Evolutionary conservation across 1,284 basidiomycete genomes (phyloP).

Genomic region (Trametes polyzona): DNA sequence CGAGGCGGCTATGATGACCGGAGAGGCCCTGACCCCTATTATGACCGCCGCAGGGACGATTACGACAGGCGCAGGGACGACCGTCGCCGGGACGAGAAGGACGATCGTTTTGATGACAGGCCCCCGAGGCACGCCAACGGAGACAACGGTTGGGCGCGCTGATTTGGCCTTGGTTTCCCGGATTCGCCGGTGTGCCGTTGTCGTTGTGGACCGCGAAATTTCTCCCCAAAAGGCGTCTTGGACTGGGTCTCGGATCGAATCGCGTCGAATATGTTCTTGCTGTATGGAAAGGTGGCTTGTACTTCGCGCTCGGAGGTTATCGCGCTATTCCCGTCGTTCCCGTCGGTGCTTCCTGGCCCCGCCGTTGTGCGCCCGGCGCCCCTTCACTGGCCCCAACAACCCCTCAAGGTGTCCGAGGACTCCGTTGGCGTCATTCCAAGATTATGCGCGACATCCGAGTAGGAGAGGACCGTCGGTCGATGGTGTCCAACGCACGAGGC

Average conservation of each 20-base stretch:
- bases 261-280: slow-evolving; percentile 32
- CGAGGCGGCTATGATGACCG: slow-evolving; percentile 76
- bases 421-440: background rate
- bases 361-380: slow-evolving; percentile 9
- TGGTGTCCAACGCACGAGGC: background rate
- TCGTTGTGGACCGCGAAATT: slow-evolving; percentile 26
- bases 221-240: slow-evolving; percentile 28
- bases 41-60: slow-evolving; percentile 82
- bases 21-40: slow-evolving; percentile 74
- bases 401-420: slow-evolving; percentile 15
- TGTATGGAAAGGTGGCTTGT: slow-evolving; percentile 34
- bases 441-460: background rate
- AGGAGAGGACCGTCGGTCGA: background rate
- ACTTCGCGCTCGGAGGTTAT: slow-evolving; percentile 35
- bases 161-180: slow-evolving; percentile 29
- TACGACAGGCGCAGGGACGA: slow-evolving; percentile 69
- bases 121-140: slow-evolving; percentile 71
- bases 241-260: slow-evolving; percentile 31
- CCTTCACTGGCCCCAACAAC: slow-evolving; percentile 5
- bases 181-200: slow-evolving; percentile 23
- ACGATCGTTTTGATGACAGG: slow-evolving; percentile 75
- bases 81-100: slow-evolving; percentile 77
- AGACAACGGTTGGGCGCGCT: slow-evolving; percentile 52
- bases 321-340: slow-evolving; percentile 21
- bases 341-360: slow-evolving; percentile 26